Percentiles rank a stretch among this genome's conserved stretches.
Evolutionary conservation across 305 asterid species (phyloP).

Genomic region (Fraxinus paxiana): DNA sequence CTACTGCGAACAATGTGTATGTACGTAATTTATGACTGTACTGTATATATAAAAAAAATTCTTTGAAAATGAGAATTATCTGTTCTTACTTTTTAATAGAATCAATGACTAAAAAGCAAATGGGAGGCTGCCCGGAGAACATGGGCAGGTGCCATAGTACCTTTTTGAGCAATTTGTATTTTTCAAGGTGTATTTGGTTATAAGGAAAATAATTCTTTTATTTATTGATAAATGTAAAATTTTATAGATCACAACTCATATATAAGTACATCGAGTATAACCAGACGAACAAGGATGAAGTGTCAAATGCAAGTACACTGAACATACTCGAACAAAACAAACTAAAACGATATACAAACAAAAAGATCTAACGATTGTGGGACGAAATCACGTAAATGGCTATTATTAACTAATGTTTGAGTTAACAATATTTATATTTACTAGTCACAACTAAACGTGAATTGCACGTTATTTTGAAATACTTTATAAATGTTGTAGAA

Average conservation of each 20-base stretch:
- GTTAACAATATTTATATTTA: not conserved
- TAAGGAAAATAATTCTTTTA: not conserved
- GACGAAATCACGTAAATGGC: not conserved
- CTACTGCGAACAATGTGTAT: not conserved
- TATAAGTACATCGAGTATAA: too few species aligned
- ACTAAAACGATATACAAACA: not conserved
- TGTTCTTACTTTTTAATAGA: conserved; percentile 29
- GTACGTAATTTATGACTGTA: not conserved
- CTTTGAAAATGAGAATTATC: conserved; percentile 26
- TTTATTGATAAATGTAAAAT: not conserved
- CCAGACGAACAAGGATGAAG: not conserved
- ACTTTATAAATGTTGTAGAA: too few species aligned
- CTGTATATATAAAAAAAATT: not conserved
- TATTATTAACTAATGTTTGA: not conserved
- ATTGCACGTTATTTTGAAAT: too few species aligned
- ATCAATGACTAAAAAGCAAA: conserved; percentile 40
- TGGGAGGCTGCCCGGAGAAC: conserved; percentile 37
- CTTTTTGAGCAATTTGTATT: conserved; percentile 4
- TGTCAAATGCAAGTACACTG: not conserved
- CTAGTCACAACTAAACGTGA: too few species aligned
- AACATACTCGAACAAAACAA: too few species aligned
- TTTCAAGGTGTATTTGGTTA: not conserved
- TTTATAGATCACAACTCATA: not conserved
- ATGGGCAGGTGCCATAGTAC: conserved; percentile 29
- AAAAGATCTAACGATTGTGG: not conserved